Evolutionary conservation across 2,329 filamentous ascomycete genomes (phyloP).

Genomic region (Fusarium domesticum): DNA sequence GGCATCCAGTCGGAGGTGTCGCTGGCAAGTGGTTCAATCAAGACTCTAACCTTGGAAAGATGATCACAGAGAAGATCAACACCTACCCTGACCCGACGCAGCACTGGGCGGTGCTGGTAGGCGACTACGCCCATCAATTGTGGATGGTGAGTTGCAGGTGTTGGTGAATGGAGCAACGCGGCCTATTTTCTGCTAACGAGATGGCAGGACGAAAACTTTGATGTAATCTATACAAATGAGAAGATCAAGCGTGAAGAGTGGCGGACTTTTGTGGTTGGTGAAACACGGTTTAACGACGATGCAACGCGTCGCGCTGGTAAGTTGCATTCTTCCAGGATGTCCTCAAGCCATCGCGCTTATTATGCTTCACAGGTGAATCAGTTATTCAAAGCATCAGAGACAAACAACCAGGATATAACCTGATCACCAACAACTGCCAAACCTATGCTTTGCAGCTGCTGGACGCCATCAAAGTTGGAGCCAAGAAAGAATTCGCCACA

Average conservation of each 20-base stretch:
- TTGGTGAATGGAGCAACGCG: neutral
- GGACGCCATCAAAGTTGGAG: conserved; percentile 52
- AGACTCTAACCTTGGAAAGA: conserved; percentile 51
- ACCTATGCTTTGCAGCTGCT: conserved; percentile 53
- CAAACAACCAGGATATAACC: conserved; percentile 50
- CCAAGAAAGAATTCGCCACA: conserved; percentile 51
- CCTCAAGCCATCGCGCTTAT: neutral
- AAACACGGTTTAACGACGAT: conserved; percentile 54
- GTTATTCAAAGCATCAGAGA: conserved; percentile 51
- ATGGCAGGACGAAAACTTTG: conserved; percentile 49
- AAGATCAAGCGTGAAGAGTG: conserved; percentile 45
- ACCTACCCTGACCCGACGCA: conserved; percentile 57
- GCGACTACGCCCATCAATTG: conserved; percentile 54
- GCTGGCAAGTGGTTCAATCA: conserved; percentile 59
- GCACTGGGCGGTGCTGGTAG: conserved; percentile 58
- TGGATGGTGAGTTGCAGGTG: conserved; percentile 51
- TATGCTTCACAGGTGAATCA: conserved; percentile 41
- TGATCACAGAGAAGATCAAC: conserved; percentile 54
- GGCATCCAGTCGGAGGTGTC: conserved; percentile 56
- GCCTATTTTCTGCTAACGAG: neutral
- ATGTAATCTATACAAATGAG: conserved; percentile 57
- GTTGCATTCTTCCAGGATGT: conserved; percentile 9
- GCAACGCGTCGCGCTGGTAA: conserved; percentile 47
- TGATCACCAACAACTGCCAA: conserved; percentile 60
- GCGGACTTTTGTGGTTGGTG: conserved; percentile 50